phyloP scores from a whole-genome alignment of 2,329 filamentous ascomycete species.

The Penicillium sp. region DNA sequence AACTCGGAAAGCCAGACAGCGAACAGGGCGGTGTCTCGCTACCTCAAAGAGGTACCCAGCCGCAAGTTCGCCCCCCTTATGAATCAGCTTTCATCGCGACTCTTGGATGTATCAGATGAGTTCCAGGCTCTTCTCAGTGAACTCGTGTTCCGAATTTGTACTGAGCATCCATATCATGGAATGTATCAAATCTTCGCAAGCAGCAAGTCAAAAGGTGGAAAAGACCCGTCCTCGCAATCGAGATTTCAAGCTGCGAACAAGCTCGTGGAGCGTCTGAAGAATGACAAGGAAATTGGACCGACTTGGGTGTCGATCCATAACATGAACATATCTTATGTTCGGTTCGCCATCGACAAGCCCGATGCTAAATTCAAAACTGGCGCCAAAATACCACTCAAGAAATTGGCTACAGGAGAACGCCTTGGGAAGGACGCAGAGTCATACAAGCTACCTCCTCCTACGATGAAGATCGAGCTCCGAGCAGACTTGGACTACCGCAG shows the following conservation, averaged over 20 bases:
- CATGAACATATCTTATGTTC: slow-evolving; percentile 61
- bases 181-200: slow-evolving; percentile 95
- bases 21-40: slow-evolving; percentile 66
- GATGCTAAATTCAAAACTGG: slow-evolving; percentile 63
- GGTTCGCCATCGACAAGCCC: slow-evolving; percentile 40
- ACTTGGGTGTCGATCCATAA: slow-evolving; percentile 69
- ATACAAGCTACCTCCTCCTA: slow-evolving; percentile 76
- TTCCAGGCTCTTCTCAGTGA: slow-evolving; percentile 73
- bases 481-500: slow-evolving; percentile 67
- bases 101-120: slow-evolving; percentile 61
- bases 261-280: slow-evolving; percentile 57
- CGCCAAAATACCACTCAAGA: slow-evolving; percentile 57
- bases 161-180: slow-evolving; percentile 90
- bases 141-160: slow-evolving; percentile 76
- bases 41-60: slow-evolving; percentile 71
- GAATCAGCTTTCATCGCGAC: slow-evolving; percentile 92
- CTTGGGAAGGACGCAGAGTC: slow-evolving; percentile 59
- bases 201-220: slow-evolving; percentile 58
- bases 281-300: slow-evolving; percentile 45
- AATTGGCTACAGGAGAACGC: slow-evolving; percentile 56
- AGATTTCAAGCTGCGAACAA: slow-evolving; percentile 67
- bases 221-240: slow-evolving; percentile 68
- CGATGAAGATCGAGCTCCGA: slow-evolving; percentile 73
- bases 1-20: slow-evolving; percentile 68
- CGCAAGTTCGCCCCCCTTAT: slow-evolving; percentile 88